Base-by-base conservation (phyloP, 306 rosid species). In the Quercus agrifolia region DNA sequence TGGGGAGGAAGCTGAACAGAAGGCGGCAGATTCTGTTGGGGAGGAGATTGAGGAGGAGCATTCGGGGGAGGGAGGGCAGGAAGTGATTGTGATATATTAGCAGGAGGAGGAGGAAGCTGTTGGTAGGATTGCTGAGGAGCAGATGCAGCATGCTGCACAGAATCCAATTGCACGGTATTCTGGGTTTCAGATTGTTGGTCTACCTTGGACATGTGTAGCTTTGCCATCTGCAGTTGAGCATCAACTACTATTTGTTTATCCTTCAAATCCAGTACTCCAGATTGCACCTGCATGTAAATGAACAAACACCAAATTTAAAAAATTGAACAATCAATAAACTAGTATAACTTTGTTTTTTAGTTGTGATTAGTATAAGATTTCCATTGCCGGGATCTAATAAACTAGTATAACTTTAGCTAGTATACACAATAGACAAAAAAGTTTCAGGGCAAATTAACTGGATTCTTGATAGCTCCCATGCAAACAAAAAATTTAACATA, bases 61-160 rank as follows among this genome's bases (percentile, higher is more conserved):
- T 91, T 89, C 17, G 91, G 94, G 21, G 88, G 85, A 77, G 90
- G 81, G 82, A 85, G 80, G 0, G 77, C 69, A 52, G 92, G 86
- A 78, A 84, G 73, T 51, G 92, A 83, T 23, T 86, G 87, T 3
- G 88, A 90, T 81, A 81, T 77, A 71, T 86, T 87, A 73, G 67
- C 66, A 23, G 84, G 79, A 55, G 89, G 57, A 71, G 89, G 57
- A 71, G 90, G 91, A 86, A 78, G 75, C 70, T 83, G 90, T 28
- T 80, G 94, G 12, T 86, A 93, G 81, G 87, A 81, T 70, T 89
- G 95, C 79, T 84, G 88, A 66, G 96, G 88, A 77, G 92, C 89
- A 77, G 93, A 83, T 56, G 87, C 87, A 23, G 77, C 79, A 66
- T 80, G 89, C 77, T 81, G 91, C 64, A 54, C 86, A 70, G 93